These are phyloP conservation scores for Nicotiana otophora DNA, from an alignment of 257 asterid genomes.

Conservation along the genomic window DNA sequence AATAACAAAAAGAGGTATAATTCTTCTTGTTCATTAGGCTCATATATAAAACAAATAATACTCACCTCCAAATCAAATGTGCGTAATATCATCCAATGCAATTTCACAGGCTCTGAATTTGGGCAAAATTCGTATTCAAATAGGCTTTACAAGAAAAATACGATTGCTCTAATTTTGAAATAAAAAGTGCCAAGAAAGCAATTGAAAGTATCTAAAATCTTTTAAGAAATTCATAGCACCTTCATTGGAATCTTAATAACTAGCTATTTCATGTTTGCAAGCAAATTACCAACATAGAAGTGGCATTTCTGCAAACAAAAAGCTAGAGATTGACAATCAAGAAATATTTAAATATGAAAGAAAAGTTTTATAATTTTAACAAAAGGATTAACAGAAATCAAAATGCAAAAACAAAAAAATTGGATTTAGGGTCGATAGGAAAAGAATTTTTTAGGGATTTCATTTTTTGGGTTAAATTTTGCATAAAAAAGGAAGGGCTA, in stretches of 20 bases:
- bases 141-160: background rate
- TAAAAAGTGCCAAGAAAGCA: background rate
- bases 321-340: background rate
- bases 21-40: background rate
- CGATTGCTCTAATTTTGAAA: background rate
- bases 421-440: background rate
- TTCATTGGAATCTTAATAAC: background rate
- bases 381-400: background rate
- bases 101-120: background rate
- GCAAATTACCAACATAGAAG: background rate
- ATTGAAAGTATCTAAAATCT: background rate
- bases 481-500: background rate
- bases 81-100: background rate
- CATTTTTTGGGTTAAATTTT: background rate
- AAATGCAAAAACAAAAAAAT: background rate
- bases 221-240: background rate
- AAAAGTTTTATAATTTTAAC: background rate
- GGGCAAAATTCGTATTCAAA: background rate
- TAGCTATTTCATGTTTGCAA: background rate
- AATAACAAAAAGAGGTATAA: background rate
- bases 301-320: background rate
- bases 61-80: background rate
- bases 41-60: background rate
- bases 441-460: background rate
- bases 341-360: background rate